These are phyloP conservation scores for Piper betle DNA, from an alignment of 164 flowering plant species.

Conservation along the genomic window DNA sequence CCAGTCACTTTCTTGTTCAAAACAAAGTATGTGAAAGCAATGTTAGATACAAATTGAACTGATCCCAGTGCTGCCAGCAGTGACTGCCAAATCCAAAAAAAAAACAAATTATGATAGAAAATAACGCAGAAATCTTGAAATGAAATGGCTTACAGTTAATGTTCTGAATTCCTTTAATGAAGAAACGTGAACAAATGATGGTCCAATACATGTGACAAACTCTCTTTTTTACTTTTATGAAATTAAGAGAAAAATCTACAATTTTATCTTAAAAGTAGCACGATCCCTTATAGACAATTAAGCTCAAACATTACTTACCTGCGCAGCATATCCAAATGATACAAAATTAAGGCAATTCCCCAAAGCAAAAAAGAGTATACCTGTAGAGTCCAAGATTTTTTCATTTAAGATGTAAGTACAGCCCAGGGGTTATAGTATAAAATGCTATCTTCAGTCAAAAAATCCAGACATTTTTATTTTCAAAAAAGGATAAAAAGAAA, in stretches of 20 bases:
- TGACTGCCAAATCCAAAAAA: slow-evolving; percentile 40
- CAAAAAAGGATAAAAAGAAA: slow-evolving; percentile 3
- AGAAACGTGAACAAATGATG: too few relatives aligned
- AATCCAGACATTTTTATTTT: neutral
- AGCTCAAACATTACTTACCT: slow-evolving; percentile 37
- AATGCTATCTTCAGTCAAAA: neutral
- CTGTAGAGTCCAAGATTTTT: slow-evolving; percentile 25
- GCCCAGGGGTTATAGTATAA: neutral
- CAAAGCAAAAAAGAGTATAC: slow-evolving; percentile 63
- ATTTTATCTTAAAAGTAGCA: neutral
- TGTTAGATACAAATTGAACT: slow-evolving; percentile 86
- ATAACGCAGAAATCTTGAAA: neutral
- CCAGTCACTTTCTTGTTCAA: slow-evolving; percentile 70
- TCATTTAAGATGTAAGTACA: slow-evolving; percentile 1
- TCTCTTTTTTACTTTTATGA: neutral
- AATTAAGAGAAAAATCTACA: neutral
- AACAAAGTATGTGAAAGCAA: slow-evolving; percentile 89
- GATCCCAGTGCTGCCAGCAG: slow-evolving; percentile 98
- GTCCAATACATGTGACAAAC: neutral
- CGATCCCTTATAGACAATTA: neutral
- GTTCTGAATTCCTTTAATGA: too few relatives aligned
- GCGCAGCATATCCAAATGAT: slow-evolving; percentile 99
- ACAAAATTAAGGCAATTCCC: slow-evolving; percentile 95
- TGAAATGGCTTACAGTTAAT: neutral
- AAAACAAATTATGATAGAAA: neutral